Base-by-base conservation (phyloP, 768 basidiomycete species). In the Leccinum subtestaceum region DNA sequence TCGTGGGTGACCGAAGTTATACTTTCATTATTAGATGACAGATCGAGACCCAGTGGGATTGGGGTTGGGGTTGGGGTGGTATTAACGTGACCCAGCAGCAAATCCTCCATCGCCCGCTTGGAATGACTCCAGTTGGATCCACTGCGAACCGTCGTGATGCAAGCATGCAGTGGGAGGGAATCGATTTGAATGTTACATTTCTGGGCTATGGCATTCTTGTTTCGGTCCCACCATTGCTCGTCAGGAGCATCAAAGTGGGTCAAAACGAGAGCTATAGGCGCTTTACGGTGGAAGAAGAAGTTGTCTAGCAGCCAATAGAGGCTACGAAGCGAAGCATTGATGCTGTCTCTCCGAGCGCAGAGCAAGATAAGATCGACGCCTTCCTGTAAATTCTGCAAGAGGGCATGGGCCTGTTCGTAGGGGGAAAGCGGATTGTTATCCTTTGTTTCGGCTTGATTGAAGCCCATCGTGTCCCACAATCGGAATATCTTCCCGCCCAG, bases 291-390 rank as follows among this genome's bases (percentile, higher is more conserved):
- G 50, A 78, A 79, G 53, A 81, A 73, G 46, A 79, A 69, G 32
- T 74, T 68, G 31, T 69, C 60, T 61, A 79, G 68, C 9, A 79
- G 53, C 60, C 65, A 67, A 63, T 76, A 79, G 53, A 79, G 78
- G 46, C 67, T 70, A 19, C 69, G 63, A 19, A 72, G 64, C 3
- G 72, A 64, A 7, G 72, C 72, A 23, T 64, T 76, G 67, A 78
- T 70, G 21, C 74, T 67, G 2, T 76, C 75, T 21, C 66, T 74
- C 19, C 75, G 72, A 58, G 78, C 69, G 54, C 73, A 73, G 56
- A 73, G 77, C 2, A 80, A 61, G 27, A 80, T 65, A 23, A 81
- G 73, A 59, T 70, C 74, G 25, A 80, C 66, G 5, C 80, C 77
- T 2, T 62, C 57, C 21, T 63, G 60, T 31, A 80, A 59, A 25